Evolutionary conservation across 768 basidiomycete species (phyloP).

Genomic region (Steccherinum ochraceum): DNA sequence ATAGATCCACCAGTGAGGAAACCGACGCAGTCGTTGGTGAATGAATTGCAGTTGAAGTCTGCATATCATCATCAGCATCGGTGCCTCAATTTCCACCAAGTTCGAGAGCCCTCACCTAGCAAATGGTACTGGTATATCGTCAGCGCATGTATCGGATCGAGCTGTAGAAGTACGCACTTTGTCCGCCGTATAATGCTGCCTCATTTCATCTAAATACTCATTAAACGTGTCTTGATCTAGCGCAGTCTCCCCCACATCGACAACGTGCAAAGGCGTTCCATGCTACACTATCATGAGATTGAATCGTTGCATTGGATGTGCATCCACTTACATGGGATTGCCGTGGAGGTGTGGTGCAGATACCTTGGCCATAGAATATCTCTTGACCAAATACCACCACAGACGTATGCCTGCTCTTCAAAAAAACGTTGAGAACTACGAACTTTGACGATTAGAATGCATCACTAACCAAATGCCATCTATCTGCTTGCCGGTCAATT

Average conservation of each 20-base stretch:
- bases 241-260: conserved; percentile 74
- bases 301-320: not conserved
- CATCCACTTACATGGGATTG: conserved; percentile 63
- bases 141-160: not conserved
- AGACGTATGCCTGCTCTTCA: conserved; percentile 74
- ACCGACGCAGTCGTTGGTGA: conserved; percentile 82
- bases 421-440: conserved; percentile 7
- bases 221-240: conserved; percentile 82
- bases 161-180: conserved; percentile 46
- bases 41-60: conserved; percentile 96
- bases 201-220: conserved; percentile 75
- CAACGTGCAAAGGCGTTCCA: conserved; percentile 60
- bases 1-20: conserved; percentile 83
- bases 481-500: conserved; percentile 83
- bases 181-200: conserved; percentile 80
- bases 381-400: conserved; percentile 85
- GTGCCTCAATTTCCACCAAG: not conserved
- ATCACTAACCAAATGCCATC: conserved; percentile 81
- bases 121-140: conserved; percentile 63
- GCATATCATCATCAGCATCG: not conserved
- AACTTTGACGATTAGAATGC: not conserved
- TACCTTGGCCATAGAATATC: conserved; percentile 88
- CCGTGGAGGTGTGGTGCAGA: conserved; percentile 64
- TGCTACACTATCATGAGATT: conserved; percentile 41
- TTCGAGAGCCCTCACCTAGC: conserved; percentile 53